phyloP scores from a whole-genome alignment of 495 filamentous ascomycete species.

The Aspergillus nidulans region DNA sequence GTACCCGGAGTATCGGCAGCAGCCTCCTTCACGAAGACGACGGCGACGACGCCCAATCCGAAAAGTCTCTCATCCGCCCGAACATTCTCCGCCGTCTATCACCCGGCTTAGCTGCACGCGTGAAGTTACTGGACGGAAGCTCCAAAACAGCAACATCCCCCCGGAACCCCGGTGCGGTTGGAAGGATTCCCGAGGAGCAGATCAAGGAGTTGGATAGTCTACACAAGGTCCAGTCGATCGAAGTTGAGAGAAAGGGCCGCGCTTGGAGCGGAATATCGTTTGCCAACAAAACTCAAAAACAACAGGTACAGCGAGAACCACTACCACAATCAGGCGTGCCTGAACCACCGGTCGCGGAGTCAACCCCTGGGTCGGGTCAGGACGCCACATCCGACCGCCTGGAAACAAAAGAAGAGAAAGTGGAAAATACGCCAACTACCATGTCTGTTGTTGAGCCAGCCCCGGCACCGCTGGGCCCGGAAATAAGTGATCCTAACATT shows the following conservation, averaged over 20 bases:
- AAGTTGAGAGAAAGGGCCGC: conserved; percentile 56
- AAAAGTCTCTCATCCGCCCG: conserved; percentile 28
- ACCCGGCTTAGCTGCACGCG: conserved; percentile 70
- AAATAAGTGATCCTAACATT: conserved; percentile 7
- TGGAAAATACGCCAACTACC: conserved; percentile 17
- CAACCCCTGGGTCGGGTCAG: conserved; percentile 1
- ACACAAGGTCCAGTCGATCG: conserved; percentile 53
- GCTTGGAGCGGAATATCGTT: conserved; percentile 53
- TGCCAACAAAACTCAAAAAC: conserved; percentile 7
- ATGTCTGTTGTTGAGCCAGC: conserved; percentile 34
- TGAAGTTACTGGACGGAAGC: conserved; percentile 65
- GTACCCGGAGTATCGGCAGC: conserved; percentile 38
- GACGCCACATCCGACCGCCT: conserved; percentile 1
- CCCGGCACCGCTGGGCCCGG: conserved; percentile 22
- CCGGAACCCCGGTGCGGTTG: conserved; percentile 48
- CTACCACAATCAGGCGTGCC: conserved; percentile 13
- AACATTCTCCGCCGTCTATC: conserved; percentile 49
- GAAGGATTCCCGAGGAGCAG: conserved; percentile 70
- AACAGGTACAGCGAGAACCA: conserved; percentile 12
- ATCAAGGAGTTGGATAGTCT: conserved; percentile 62
- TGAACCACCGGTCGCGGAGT: conserved; percentile 9
- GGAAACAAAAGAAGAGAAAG: conserved; percentile 4
- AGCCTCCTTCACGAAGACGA: conserved; percentile 34
- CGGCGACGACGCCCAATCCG: conserved; percentile 19
- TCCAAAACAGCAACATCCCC: conserved; percentile 39